Percentiles rank a stretch among this genome's conserved stretches.
phyloP scores from a whole-genome alignment of 2,329 filamentous ascomycete species.

The Colletotrichum simmondsii region DNA sequence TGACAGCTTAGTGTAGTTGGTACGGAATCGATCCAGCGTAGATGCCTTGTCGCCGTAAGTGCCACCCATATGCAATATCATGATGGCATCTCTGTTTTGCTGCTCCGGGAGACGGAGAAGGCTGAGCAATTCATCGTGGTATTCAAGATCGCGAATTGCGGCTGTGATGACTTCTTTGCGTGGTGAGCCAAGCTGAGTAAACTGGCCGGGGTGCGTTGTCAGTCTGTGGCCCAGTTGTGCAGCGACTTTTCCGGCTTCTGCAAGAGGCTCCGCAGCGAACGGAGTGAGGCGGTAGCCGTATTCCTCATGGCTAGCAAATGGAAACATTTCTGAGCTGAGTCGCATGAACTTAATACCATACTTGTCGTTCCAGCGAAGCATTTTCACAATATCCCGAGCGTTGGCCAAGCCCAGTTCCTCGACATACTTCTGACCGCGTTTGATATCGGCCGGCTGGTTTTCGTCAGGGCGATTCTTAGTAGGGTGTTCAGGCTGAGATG shows the following conservation, averaged over 20 bases:
- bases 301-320: constrained; percentile 88
- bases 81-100: constrained; percentile 85
- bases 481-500: constrained; percentile 79
- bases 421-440: constrained; percentile 77
- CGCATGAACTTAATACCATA: constrained; percentile 94
- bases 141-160: constrained; percentile 84
- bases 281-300: constrained; percentile 87
- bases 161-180: constrained; percentile 80
- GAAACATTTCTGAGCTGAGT: constrained; percentile 95
- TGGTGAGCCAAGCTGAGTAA: constrained; percentile 90
- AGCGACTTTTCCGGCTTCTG: constrained; percentile 80
- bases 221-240: constrained; percentile 84
- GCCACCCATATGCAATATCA: constrained; percentile 95
- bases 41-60: constrained; percentile 87
- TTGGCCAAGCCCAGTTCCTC: constrained; percentile 84
- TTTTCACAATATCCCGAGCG: constrained; percentile 83
- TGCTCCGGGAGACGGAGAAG: constrained; percentile 82
- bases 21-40: constrained; percentile 80
- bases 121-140: constrained; percentile 86
- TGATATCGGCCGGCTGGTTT: constrained; percentile 71
- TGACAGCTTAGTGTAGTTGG: constrained; percentile 76
- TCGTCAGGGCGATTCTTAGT: constrained; percentile 90
- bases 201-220: constrained; percentile 92
- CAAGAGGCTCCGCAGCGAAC: constrained; percentile 83
- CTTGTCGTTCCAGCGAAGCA: constrained; percentile 91